phyloP scores from a whole-genome alignment of 140 eudicot species.

The Ambrosia hybrid region DNA sequence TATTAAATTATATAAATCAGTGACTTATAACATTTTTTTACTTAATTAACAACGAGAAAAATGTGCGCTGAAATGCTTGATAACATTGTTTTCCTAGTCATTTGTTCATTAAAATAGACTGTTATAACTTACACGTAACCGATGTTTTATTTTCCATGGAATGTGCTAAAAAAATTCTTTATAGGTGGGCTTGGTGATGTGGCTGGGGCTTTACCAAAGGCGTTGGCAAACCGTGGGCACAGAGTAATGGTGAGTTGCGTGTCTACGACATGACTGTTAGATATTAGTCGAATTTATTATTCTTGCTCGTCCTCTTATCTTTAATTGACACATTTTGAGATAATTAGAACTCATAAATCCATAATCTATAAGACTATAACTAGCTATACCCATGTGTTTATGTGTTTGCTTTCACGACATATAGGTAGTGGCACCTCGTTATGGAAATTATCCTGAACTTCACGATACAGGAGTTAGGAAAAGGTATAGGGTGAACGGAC shows the following conservation, averaged over 20 bases:
- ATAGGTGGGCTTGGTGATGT: slow-evolving; percentile 99
- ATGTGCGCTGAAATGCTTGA: background rate
- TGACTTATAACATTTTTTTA: background rate
- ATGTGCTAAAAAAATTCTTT: background rate
- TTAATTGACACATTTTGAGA: background rate
- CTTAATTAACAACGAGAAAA: background rate
- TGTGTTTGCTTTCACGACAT: slow-evolving; percentile 9
- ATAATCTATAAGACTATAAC: background rate
- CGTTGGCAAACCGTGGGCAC: slow-evolving; percentile 96
- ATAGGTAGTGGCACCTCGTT: slow-evolving; percentile 85
- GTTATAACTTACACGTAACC: background rate
- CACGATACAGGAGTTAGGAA: slow-evolving; percentile 74
- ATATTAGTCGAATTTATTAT: background rate
- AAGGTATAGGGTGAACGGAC: slow-evolving; percentile 71
- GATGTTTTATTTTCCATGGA: background rate
- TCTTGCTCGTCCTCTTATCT: background rate
- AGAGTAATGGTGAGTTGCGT: slow-evolving; percentile 75
- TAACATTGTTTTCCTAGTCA: background rate
- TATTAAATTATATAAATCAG: background rate
- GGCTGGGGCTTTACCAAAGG: slow-evolving; percentile 99
- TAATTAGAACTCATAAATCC: background rate
- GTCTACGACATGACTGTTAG: background rate
- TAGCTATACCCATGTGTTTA: slow-evolving; percentile 3
- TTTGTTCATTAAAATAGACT: background rate
- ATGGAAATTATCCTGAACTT: slow-evolving; percentile 68